These are phyloP conservation scores for Hemileccinum rubropunctum DNA, from an alignment of 768 basidiomycete species.

Conservation along the genomic window DNA sequence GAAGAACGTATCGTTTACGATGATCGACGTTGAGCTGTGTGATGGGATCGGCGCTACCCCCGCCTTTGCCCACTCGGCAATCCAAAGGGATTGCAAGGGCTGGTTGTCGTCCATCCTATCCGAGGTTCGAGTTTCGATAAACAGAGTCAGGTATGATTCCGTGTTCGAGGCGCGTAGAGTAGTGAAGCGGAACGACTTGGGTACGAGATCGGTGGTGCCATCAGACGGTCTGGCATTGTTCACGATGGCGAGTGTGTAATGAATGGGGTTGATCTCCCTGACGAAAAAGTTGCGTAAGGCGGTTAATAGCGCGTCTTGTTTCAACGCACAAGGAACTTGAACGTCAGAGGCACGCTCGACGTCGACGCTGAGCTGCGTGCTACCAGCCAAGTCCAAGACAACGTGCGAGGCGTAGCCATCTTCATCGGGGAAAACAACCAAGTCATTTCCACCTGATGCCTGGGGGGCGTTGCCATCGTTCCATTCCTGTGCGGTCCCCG, in stretches of 20 bases:
- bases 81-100: neutral
- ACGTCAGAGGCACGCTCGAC: neutral
- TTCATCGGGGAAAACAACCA: neutral
- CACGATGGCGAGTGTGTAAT: conserved; percentile 1
- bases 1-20: neutral
- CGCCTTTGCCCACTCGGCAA: neutral
- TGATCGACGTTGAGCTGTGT: neutral
- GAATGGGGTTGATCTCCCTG: neutral
- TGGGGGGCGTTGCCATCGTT: neutral
- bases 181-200: neutral
- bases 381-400: neutral
- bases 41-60: neutral
- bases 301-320: neutral
- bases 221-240: neutral
- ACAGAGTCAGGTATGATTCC: neutral
- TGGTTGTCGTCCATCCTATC: neutral
- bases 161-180: neutral
- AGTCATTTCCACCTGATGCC: neutral
- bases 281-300: neutral
- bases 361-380: neutral
- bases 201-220: conserved; percentile 1
- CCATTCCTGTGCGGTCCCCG: neutral
- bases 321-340: neutral
- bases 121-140: neutral
- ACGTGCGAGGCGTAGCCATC: neutral